Conservation (phyloP, 176 grass and related monocot genomes). For the Ensete glaucum region DNA sequence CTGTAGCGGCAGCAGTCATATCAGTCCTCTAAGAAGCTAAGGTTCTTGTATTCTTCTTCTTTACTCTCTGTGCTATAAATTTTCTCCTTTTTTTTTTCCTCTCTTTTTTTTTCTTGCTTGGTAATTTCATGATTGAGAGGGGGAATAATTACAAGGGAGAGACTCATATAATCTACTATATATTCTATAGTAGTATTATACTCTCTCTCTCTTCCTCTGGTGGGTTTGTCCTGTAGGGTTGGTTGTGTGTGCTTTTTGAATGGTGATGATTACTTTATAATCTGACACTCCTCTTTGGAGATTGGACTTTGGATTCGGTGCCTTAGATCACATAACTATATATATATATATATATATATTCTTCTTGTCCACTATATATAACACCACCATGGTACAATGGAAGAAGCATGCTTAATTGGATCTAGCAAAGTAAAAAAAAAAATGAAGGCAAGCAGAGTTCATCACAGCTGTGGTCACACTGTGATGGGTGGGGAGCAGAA, state of each 20-base stretch:
- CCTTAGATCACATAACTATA: too few species aligned
- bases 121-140: not conserved
- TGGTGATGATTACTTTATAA: not conserved
- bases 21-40: not conserved
- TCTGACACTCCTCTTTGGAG: not conserved
- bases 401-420: too few species aligned
- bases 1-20: not conserved
- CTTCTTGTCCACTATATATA: too few species aligned
- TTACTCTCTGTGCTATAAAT: not conserved
- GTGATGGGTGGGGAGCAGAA: too few species aligned
- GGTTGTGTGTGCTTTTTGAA: not conserved
- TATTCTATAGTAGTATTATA: not conserved
- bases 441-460: too few species aligned
- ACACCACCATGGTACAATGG: too few species aligned
- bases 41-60: not conserved
- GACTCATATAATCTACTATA: not conserved
- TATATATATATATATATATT: too few species aligned
- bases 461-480: too few species aligned
- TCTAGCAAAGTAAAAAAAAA: too few species aligned
- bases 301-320: not conserved
- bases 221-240: not conserved
- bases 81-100: not conserved
- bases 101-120: not conserved
- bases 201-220: not conserved
- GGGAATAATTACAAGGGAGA: not conserved